Evolutionary conservation across 177 flowering plant genomes (phyloP).

Genomic region (Vitis hybrid): DNA sequence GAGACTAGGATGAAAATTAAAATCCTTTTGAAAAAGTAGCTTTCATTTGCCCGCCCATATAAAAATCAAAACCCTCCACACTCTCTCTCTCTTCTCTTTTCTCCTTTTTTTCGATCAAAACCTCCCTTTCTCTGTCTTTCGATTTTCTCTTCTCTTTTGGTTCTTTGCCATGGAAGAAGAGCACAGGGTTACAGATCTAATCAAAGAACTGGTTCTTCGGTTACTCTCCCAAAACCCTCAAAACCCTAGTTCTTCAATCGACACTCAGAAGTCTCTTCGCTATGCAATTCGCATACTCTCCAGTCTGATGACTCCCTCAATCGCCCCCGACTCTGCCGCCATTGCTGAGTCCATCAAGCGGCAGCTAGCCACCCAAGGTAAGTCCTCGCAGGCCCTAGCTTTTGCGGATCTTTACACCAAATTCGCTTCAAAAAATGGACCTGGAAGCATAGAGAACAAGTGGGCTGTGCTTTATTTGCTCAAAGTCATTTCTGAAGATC

Average conservation of each 20-base stretch:
- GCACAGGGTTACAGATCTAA: conserved; percentile 61
- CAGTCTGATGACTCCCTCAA: conserved; percentile 86
- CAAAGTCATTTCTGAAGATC: conserved; percentile 75
- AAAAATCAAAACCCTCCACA: conserved; percentile 10
- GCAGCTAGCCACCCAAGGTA: conserved; percentile 77
- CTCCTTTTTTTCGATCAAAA: not conserved
- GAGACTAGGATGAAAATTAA: too few relatives aligned
- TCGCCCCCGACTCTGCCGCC: conserved; percentile 72
- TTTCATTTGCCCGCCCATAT: conserved; percentile 16
- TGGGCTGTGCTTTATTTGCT: conserved; percentile 90
- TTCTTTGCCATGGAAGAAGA: conserved; percentile 48
- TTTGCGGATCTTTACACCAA: conserved; percentile 81
- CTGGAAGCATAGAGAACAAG: conserved; percentile 69
- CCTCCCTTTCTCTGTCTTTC: conserved; percentile 1
- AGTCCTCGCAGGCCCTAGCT: conserved; percentile 80
- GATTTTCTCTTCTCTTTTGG: not conserved
- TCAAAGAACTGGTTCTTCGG: conserved; percentile 75
- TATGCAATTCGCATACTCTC: conserved; percentile 79
- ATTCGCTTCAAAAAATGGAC: conserved; percentile 68
- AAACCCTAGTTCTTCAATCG: conserved; percentile 19
- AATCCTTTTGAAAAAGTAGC: not conserved
- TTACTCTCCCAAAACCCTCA: conserved; percentile 36
- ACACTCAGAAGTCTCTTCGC: conserved; percentile 43
- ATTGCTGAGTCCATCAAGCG: conserved; percentile 94
- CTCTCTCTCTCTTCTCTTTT: conserved; percentile 6